Evolutionary conservation across 2,329 filamentous ascomycete species (phyloP), one percentile per base, ranked within the genome.

Genomic region (Thelonectria olida): DNA sequence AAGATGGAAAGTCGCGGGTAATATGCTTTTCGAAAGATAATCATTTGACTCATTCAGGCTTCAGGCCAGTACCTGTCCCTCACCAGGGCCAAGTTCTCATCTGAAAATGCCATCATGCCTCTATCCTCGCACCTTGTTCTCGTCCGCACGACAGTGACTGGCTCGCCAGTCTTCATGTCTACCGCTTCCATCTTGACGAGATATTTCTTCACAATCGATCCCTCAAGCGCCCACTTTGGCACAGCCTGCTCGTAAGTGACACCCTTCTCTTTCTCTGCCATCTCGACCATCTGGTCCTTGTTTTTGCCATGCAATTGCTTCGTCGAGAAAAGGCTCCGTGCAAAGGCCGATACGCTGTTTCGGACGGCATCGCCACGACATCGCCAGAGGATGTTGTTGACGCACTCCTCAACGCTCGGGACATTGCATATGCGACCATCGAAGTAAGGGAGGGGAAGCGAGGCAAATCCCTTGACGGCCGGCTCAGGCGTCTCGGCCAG

Each of bases 341-440:
- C 63, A 52, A 64, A 65, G 7, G 47, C 50, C 10, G 63, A 62
- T 39, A 64, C 23, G 22, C 63, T 64, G 19, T 65, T 65, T n/a
- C 63, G 57, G 15, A 65, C 20, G 8, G 63, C 61, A 22, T 65
- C 57, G 5, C 61, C 57, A 3, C 63, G 54, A 12, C 61, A 64
- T 44, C 63, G 63, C 63, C 63, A 65, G 4, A 65, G 17, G 15
- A 65, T 10, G 8, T 64, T 64, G 20, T 58, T 59, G 31, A 62
- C 41, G 10, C 63, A 65, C 31, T 65, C 63, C 17, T 62, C 63
- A 25, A 59, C 61, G 20, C 31, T 59, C 4, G 63, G 57, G 36
- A 65, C 57, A 19, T 59, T 65, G 28, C 64, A 65, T 23, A 65
- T 8, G 5, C 60, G 56, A 1, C 60, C 56, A 49, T 65, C 60